Percentiles rank a stretch among this genome's conserved stretches.
Conservation (phyloP, 805 yeast species). For the Teunomyces barrocoloradensis region DNA sequence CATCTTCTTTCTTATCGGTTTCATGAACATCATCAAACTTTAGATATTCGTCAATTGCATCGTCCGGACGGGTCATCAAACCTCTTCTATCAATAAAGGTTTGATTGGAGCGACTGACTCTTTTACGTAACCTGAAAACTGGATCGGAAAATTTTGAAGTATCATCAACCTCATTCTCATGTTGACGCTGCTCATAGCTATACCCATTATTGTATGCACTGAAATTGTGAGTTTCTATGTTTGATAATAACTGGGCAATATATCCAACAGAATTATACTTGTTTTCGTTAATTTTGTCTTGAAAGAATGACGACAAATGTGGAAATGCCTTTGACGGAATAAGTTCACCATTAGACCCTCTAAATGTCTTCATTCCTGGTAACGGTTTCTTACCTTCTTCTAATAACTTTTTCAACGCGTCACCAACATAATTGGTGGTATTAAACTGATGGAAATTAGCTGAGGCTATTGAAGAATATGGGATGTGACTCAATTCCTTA, state of each 20-base stretch:
- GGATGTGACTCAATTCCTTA: slow-evolving; percentile 61
- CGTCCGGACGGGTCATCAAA: slow-evolving; percentile 35
- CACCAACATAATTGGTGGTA: slow-evolving; percentile 52
- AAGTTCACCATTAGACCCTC: slow-evolving; percentile 51
- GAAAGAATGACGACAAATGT: slow-evolving; percentile 41
- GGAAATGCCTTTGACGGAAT: slow-evolving; percentile 48
- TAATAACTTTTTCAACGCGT: slow-evolving; percentile 36
- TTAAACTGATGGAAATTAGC: slow-evolving; percentile 65
- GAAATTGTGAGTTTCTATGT: slow-evolving; percentile 38
- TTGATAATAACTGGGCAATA: slow-evolving; percentile 37
- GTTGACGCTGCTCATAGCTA: slow-evolving; percentile 18
- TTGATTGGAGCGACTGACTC: slow-evolving; percentile 71
- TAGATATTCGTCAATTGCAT: slow-evolving; percentile 39
- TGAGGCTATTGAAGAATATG: slow-evolving; percentile 74
- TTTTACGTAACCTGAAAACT: slow-evolving; percentile 62
- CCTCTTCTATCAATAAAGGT: slow-evolving; percentile 74
- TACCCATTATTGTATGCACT: slow-evolving; percentile 41
- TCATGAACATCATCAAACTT: slow-evolving; percentile 34
- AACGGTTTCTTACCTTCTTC: slow-evolving; percentile 47
- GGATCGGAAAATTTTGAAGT: slow-evolving; percentile 44
- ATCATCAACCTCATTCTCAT: slow-evolving; percentile 15
- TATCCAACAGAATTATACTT: slow-evolving; percentile 27
- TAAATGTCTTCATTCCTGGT: slow-evolving; percentile 44
- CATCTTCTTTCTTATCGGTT: slow-evolving; percentile 12
- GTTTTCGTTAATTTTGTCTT: slow-evolving; percentile 24